Conservation (phyloP, 371 early-diverging fungal species). For the Mucor plumbeus region DNA sequence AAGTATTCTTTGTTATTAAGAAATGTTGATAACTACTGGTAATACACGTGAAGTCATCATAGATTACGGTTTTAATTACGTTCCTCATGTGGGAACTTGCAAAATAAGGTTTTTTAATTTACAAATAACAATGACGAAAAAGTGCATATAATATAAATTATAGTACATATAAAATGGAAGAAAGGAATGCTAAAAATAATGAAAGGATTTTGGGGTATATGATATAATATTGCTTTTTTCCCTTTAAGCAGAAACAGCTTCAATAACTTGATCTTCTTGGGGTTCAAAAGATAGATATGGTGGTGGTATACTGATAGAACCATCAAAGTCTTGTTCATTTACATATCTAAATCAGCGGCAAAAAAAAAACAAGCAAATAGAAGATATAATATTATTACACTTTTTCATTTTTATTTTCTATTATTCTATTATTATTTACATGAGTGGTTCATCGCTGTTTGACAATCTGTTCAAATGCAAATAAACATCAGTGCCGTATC, state of each 20-base stretch:
- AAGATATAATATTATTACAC: conserved; percentile 12
- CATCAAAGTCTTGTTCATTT: conserved; percentile 14
- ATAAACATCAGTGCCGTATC: conserved; percentile 94
- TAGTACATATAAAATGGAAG: background rate
- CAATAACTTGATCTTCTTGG: conserved; percentile 4
- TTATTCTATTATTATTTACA: conserved; percentile 31
- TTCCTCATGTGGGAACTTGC: conserved; percentile 1
- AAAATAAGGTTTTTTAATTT: background rate
- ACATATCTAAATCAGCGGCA: conserved; percentile 2
- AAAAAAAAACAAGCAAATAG: background rate
- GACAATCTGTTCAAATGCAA: conserved; percentile 90
- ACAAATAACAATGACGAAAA: background rate
- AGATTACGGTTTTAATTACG: background rate
- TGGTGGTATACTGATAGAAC: conserved; percentile 1
- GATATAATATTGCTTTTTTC: background rate
- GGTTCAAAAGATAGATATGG: background rate
- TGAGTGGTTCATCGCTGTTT: conserved; percentile 90
- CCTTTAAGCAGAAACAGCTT: conserved; percentile 14
- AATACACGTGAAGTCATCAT: conserved; percentile 4
- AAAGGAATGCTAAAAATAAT: background rate
- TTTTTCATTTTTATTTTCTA: background rate
- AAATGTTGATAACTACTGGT: background rate
- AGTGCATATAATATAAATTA: background rate
- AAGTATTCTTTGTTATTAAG: too few species aligned
- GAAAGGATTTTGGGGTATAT: background rate